Evolutionary conservation across 2,329 filamentous ascomycete species (phyloP).

Genomic region (Periconia macrospinosa): DNA sequence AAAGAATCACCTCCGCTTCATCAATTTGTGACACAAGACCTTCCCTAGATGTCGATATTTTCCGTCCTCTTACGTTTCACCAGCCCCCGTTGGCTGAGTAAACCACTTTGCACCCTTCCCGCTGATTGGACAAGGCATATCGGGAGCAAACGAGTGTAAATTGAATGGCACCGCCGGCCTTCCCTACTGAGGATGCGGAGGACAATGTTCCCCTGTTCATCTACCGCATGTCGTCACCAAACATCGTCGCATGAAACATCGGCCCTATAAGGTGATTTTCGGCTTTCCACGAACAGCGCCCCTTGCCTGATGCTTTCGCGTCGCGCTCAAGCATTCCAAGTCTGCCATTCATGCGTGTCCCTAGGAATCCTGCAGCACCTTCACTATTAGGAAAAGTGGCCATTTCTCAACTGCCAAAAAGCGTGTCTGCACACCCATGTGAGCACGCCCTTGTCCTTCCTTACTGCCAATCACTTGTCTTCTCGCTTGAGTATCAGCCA

Average conservation of each 20-base stretch:
- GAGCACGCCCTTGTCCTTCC: slow-evolving; percentile 28
- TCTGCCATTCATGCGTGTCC: slow-evolving; percentile 19
- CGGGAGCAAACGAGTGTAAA: background rate
- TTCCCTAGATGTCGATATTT: slow-evolving; percentile 1
- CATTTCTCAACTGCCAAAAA: slow-evolving; percentile 11
- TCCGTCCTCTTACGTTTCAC: background rate
- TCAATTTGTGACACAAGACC: background rate
- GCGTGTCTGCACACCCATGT: slow-evolving; percentile 16
- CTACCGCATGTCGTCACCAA: background rate
- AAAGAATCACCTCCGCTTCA: background rate
- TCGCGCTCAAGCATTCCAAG: slow-evolving; percentile 16
- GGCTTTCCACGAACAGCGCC: background rate
- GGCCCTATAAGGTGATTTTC: background rate
- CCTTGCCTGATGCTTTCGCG: slow-evolving; percentile 25
- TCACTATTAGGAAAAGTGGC: slow-evolving; percentile 6
- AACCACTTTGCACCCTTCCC: background rate
- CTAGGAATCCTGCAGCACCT: slow-evolving; percentile 18
- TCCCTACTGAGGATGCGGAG: background rate
- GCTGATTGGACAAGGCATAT: background rate
- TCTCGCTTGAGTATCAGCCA: slow-evolving; percentile 24
- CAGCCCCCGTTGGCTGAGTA: background rate
- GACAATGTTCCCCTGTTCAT: slow-evolving; percentile 6
- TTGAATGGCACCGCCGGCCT: background rate
- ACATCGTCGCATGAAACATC: background rate
- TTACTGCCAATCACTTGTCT: slow-evolving; percentile 29